These are phyloP conservation scores for Passiflora organensis DNA, from an alignment of 345 rosid genomes.

Conservation along the genomic window DNA sequence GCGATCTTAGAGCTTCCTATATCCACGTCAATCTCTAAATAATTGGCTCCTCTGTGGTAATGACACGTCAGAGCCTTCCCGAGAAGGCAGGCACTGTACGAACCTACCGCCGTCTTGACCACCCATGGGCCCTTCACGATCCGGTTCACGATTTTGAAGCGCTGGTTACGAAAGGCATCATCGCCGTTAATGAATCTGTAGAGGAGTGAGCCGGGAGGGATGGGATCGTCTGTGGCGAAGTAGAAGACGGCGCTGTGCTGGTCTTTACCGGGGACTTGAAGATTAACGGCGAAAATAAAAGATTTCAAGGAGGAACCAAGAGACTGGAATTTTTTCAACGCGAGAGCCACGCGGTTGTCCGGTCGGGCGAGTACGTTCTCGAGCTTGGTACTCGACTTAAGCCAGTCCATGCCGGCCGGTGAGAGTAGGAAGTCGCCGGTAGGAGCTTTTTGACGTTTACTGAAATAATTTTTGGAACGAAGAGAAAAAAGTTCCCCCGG, in stretches of 20 bases:
- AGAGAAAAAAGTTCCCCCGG: constrained; percentile 74
- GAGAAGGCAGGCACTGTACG: constrained; percentile 71
- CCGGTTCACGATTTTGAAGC: constrained; percentile 85
- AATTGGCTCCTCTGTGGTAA: constrained; percentile 72
- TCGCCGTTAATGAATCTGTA: constrained; percentile 68
- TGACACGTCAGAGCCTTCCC: constrained; percentile 78
- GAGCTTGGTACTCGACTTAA: constrained; percentile 52
- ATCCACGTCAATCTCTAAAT: constrained; percentile 84
- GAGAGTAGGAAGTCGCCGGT: constrained; percentile 67
- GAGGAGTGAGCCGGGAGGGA: constrained; percentile 55
- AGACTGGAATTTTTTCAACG: constrained; percentile 57
- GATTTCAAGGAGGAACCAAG: constrained; percentile 53
- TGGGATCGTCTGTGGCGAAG: constrained; percentile 72
- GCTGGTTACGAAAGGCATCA: constrained; percentile 68
- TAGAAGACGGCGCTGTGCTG: constrained; percentile 81
- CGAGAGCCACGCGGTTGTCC: constrained; percentile 69
- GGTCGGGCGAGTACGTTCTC: constrained; percentile 73
- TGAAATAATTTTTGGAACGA: constrained; percentile 54
- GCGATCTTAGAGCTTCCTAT: constrained; percentile 74
- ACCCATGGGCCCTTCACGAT: constrained; percentile 95
- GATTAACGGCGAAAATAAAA: constrained; percentile 76
- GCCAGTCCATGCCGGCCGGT: constrained; percentile 92
- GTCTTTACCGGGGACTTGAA: constrained; percentile 87
- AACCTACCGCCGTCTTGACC: constrained; percentile 73
- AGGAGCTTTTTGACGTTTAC: constrained; percentile 56